Conservation (phyloP, 2,329 filamentous ascomycete genomes). For the Calonectria crousiana region DNA sequence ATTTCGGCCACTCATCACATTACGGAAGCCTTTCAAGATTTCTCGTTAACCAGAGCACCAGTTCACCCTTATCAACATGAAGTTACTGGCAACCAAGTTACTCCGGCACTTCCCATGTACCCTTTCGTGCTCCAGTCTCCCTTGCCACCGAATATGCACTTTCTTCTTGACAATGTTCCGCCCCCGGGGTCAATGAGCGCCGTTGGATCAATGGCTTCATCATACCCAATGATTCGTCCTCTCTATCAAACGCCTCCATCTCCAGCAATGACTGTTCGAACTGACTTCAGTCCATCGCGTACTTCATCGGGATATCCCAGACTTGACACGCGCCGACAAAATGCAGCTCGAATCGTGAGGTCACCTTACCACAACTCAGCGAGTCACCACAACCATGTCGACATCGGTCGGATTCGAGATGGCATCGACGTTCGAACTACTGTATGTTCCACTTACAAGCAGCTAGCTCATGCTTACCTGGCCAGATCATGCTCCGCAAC, state of each 20-base stretch:
- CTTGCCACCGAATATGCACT: slow-evolving; percentile 44
- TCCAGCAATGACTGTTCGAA: slow-evolving; percentile 50
- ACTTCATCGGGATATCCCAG: slow-evolving; percentile 49
- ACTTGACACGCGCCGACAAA: slow-evolving; percentile 60
- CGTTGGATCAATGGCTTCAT: slow-evolving; percentile 46
- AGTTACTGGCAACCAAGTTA: neutral
- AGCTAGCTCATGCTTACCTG: slow-evolving; percentile 20
- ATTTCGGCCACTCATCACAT: slow-evolving; percentile 21
- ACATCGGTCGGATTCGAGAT: slow-evolving; percentile 69
- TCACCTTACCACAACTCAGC: slow-evolving; percentile 61
- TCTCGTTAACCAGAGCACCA: slow-evolving; percentile 32
- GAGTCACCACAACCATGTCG: slow-evolving; percentile 72
- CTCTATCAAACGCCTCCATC: slow-evolving; percentile 50
- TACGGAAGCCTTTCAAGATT: slow-evolving; percentile 31
- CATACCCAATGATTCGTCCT: slow-evolving; percentile 46
- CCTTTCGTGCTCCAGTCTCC: slow-evolving; percentile 50
- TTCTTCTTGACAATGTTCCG: slow-evolving; percentile 45
- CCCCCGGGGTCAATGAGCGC: slow-evolving; percentile 35
- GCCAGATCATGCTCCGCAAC: slow-evolving; percentile 91
- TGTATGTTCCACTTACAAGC: slow-evolving; percentile 57
- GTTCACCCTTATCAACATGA: slow-evolving; percentile 24
- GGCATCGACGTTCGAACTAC: slow-evolving; percentile 82
- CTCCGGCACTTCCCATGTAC: slow-evolving; percentile 44
- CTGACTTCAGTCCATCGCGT: slow-evolving; percentile 57
- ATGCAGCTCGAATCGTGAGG: slow-evolving; percentile 60